Evolutionary conservation across 371 early-diverging fungal genomes (phyloP).

Genomic region (Apophysomyces ossiformis): DNA sequence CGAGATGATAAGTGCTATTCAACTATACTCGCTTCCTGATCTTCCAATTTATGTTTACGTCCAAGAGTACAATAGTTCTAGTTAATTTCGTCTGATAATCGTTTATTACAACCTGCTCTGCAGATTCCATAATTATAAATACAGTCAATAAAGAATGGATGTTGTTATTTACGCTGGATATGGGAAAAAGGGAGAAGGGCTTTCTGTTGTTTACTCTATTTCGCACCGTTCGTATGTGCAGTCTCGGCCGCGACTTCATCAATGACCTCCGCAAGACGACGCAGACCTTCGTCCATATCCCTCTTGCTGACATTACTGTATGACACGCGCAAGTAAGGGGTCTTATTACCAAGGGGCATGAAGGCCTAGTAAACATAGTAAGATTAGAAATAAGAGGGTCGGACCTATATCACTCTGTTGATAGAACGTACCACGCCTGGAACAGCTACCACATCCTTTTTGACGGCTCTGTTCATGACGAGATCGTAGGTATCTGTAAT

Average conservation of each 20-base stretch:
- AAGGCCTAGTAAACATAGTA: constrained; percentile 27
- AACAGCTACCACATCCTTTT: constrained; percentile 73
- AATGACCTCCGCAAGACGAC: constrained; percentile 54
- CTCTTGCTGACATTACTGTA: constrained; percentile 66
- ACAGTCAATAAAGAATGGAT: neutral
- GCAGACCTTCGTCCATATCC: constrained; percentile 69
- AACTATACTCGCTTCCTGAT: too few relatives aligned
- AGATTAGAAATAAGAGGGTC: constrained; percentile 10
- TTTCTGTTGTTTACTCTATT: neutral
- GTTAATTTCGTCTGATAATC: too few relatives aligned
- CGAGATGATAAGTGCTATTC: too few relatives aligned
- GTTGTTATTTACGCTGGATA: too few relatives aligned
- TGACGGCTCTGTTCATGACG: constrained; percentile 67
- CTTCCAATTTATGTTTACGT: too few relatives aligned
- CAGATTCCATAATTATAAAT: too few relatives aligned
- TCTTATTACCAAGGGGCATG: constrained; percentile 30
- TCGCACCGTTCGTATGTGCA: neutral
- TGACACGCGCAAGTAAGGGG: constrained; percentile 64
- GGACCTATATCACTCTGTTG: neutral
- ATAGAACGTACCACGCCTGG: constrained; percentile 63
- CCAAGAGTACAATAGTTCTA: too few relatives aligned
- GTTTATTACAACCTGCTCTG: too few relatives aligned
- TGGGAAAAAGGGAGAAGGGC: neutral
- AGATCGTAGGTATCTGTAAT: constrained; percentile 69
- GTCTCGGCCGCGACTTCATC: constrained; percentile 23